Evolutionary conservation across 2,329 filamentous ascomycete species (phyloP), one percentile per base, ranked within the genome.

Genomic region (Fusarium citri): DNA sequence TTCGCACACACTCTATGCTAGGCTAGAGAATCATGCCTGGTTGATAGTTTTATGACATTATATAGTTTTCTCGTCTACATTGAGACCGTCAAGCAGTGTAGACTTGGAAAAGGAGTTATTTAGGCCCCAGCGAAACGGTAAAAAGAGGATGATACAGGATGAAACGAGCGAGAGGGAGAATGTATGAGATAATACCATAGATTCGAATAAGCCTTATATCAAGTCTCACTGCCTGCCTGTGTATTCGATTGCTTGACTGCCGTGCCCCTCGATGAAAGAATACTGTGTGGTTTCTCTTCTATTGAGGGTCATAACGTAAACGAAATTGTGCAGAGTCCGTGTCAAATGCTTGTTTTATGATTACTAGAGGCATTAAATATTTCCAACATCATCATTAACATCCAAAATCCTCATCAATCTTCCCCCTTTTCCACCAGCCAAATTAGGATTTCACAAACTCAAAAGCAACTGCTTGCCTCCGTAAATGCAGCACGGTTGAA

Each of bases 1-100:
- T 88, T 60, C 81, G 85, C 47, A 83, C 81, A 47, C 85, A 87
- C 73, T 86, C 85, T 6, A 85, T 88, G 83, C 81, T 87, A 25
- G 80, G 80, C 55, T 87, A 78, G 69, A 66, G 16, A 28, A 26
- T 11, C 23, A 26, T 45, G 9, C 18, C 22, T 42, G 57, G 41
- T 34, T 56, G 48, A 61, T 57, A 58, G 26, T 63, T 64, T 66
- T 58, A 47, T 68, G 62, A 69, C 48, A 59, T 69, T 71, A 49
- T 45, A 59, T 34, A 43, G 51, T 54, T 61, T 61, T 69, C 40
- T 59, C 28, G 49, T 59, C 57, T 34, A 49, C 49, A 20, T 59
- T 15, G 41, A 48, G 41, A 49, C 15, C 40, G 51, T 56, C 57
- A 34, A 59, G 47, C 22, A 22, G 11, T 31, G 70, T 59, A 51